Evolutionary conservation across 768 basidiomycete species (phyloP).

Genomic region (Leccinum broughii): DNA sequence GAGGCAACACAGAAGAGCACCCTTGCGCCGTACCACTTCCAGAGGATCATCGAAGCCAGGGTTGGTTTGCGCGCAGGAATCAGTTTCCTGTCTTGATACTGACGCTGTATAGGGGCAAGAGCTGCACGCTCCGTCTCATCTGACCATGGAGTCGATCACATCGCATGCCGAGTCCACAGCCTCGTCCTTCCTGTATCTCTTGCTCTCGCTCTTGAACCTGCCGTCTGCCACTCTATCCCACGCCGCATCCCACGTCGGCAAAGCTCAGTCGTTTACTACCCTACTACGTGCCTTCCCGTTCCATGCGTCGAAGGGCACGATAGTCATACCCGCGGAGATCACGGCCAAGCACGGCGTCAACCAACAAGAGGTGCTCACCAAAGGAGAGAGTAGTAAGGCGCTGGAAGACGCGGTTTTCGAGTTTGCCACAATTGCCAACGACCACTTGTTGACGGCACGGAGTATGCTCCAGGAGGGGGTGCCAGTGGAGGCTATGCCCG

Average conservation of each 20-base stretch:
- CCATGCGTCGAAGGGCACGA: constrained; percentile 67
- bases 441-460: constrained; percentile 74
- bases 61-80: constrained; percentile 42
- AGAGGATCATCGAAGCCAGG: constrained; percentile 81
- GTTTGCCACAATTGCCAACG: constrained; percentile 78
- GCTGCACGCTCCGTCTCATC: constrained; percentile 60
- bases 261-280: constrained; percentile 68
- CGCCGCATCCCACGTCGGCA: constrained; percentile 80
- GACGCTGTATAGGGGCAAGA: constrained; percentile 56
- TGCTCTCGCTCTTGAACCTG: constrained; percentile 65
- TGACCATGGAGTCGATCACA: constrained; percentile 66
- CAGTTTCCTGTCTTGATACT: constrained; percentile 21
- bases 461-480: constrained; percentile 63
- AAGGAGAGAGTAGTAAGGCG: constrained; percentile 51
- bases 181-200: constrained; percentile 73
- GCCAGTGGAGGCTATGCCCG: constrained; percentile 60
- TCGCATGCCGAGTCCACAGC: constrained; percentile 80
- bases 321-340: constrained; percentile 80
- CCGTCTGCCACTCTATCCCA: constrained; percentile 63
- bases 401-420: constrained; percentile 81
- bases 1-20: constrained; percentile 50
- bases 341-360: constrained; percentile 75
- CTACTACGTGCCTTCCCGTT: constrained; percentile 77
- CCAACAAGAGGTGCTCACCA: constrained; percentile 77
- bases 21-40: constrained; percentile 73